These are phyloP conservation scores for Xylaria telfairii DNA, from an alignment of 495 filamentous ascomycete genomes.

Conservation along the genomic window DNA sequence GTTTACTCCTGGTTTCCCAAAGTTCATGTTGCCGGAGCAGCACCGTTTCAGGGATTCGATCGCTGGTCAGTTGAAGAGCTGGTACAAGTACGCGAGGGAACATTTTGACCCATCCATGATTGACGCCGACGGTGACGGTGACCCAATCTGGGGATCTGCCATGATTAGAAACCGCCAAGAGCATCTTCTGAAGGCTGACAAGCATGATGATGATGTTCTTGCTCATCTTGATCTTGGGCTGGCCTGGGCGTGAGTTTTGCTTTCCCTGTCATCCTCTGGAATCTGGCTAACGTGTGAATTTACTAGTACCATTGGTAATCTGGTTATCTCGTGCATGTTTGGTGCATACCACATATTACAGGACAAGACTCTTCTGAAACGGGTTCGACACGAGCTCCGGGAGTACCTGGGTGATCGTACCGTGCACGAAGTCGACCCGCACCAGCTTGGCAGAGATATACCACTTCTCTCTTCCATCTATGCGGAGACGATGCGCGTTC, in stretches of 20 bases:
- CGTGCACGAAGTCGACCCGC: neutral
- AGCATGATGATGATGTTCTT: constrained; percentile 28
- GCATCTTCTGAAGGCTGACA: constrained; percentile 18
- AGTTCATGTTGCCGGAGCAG: constrained; percentile 9
- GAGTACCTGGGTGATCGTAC: constrained; percentile 1
- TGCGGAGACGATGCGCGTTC: constrained; percentile 40
- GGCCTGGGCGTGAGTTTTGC: constrained; percentile 28
- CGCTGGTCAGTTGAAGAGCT: constrained; percentile 14
- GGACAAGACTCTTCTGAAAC: constrained; percentile 17
- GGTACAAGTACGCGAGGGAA: constrained; percentile 18
- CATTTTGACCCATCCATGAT: constrained; percentile 12
- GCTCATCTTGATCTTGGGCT: constrained; percentile 28
- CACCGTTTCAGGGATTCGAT: constrained; percentile 14
- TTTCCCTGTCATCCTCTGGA: neutral
- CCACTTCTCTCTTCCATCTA: constrained; percentile 42
- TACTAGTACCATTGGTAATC: constrained; percentile 24
- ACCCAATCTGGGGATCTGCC: constrained; percentile 22
- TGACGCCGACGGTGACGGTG: constrained; percentile 20
- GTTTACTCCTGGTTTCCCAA: constrained; percentile 9
- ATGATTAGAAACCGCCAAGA: constrained; percentile 19
- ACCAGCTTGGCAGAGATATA: constrained; percentile 24
- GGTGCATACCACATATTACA: constrained; percentile 22
- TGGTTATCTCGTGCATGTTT: constrained; percentile 30
- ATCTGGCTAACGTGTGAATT: neutral
- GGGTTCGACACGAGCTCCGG: constrained; percentile 23